Evolutionary conservation across 306 rosid species (phyloP).

Genomic region (Calophaca sinica): DNA sequence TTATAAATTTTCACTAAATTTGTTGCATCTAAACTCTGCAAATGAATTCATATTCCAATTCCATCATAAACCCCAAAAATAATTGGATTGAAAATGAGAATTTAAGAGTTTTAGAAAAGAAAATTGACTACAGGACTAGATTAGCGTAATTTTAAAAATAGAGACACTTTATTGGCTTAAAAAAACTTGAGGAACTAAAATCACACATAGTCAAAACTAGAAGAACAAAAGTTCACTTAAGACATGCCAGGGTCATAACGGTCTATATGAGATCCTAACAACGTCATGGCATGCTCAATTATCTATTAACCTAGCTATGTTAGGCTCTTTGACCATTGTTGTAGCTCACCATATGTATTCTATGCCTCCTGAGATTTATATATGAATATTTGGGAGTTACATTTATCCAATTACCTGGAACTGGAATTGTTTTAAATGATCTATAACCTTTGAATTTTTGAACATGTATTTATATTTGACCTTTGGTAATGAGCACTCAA

Average conservation of each 20-base stretch:
- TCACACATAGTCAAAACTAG: background rate
- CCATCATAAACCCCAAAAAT: background rate
- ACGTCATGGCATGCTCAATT: no score
- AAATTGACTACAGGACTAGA: background rate
- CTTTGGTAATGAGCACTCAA: conserved; percentile 28
- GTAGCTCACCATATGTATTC: no score
- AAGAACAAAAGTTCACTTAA: background rate
- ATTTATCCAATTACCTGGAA: conserved; percentile 35
- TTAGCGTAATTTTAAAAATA: background rate
- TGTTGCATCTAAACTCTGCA: background rate
- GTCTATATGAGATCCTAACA: no score
- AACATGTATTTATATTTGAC: conserved; percentile 23
- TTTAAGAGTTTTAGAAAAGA: background rate
- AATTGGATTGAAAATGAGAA: background rate
- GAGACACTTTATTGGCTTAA: background rate
- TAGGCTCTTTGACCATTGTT: no score
- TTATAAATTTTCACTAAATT: background rate
- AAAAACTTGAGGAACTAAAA: background rate
- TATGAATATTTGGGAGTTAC: conserved; percentile 26
- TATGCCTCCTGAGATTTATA: background rate
- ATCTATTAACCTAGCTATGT: no score
- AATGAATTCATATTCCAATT: background rate
- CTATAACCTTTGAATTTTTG: conserved; percentile 36
- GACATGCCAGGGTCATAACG: background rate
- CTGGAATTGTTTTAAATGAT: conserved; percentile 23